These are phyloP conservation scores for Blechomonas ayalai DNA, from an alignment of 208 protist genomes.

Conservation along the genomic window DNA sequence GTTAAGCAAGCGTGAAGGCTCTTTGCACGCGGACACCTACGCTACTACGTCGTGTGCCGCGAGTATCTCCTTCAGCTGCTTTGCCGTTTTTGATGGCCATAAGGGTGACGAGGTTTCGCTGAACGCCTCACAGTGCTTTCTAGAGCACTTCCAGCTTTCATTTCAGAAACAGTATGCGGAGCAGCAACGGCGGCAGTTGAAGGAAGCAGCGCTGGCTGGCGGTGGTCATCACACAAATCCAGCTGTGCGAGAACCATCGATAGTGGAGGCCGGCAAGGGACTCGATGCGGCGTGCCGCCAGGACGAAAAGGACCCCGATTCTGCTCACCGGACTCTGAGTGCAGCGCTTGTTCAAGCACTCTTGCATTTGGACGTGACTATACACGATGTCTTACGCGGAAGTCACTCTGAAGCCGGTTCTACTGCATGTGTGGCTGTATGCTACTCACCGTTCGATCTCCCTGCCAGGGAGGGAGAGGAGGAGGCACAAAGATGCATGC, in stretches of 20 bases:
- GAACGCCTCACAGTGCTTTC: slow-evolving; percentile 40
- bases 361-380: slow-evolving; percentile 57
- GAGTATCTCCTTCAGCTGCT: slow-evolving; percentile 30
- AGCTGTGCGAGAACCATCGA: neutral
- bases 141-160: slow-evolving; percentile 41
- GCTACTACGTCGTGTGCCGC: too few species aligned
- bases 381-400: slow-evolving; percentile 25
- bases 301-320: neutral
- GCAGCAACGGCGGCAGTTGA: neutral
- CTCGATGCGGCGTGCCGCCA: neutral
- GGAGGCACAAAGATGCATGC: too few species aligned
- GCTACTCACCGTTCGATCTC: slow-evolving; percentile 18
- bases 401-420: slow-evolving; percentile 22
- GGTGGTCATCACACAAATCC: neutral
- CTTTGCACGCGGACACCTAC: too few species aligned
- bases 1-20: too few species aligned
- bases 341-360: slow-evolving; percentile 59
- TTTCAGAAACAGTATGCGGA: slow-evolving; percentile 13
- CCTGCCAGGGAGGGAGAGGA: too few species aligned
- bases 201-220: neutral
- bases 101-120: slow-evolving; percentile 43
- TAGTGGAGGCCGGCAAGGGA: neutral
- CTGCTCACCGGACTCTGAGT: slow-evolving; percentile 34
- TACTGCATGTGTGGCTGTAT: slow-evolving; percentile 38
- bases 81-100: slow-evolving; percentile 77